A percentile compares a stretch with the other conserved stretches of the same genome.
Evolutionary conservation across 164 flowering plant species (phyloP).

Genomic region (Liriodendron chinense): DNA sequence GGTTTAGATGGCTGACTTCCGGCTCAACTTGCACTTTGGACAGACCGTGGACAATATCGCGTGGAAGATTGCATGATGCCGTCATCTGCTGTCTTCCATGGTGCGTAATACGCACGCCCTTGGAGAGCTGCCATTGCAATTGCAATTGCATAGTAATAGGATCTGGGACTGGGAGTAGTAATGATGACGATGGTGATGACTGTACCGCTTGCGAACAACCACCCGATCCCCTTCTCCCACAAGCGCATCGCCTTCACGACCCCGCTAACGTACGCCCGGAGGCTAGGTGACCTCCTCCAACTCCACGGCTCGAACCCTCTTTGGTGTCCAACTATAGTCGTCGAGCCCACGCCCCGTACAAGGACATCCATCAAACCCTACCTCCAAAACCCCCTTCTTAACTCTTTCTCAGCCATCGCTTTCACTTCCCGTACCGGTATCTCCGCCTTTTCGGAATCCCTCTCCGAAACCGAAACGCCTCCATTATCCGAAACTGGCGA

Average conservation of each 20-base stretch:
- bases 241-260: constrained; percentile 21
- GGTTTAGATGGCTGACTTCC: too few species aligned
- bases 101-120: too few species aligned
- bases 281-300: constrained; percentile 13
- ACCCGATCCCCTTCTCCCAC: neutral
- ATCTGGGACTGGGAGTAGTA: too few species aligned
- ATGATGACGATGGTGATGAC: too few species aligned
- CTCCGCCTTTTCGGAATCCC: constrained; percentile 37
- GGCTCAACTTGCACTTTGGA: too few species aligned
- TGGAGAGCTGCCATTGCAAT: too few species aligned
- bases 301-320: constrained; percentile 33
- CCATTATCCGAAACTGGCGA: constrained; percentile 38
- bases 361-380: constrained; percentile 28
- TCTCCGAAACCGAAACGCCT: constrained; percentile 25
- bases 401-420: constrained; percentile 56
- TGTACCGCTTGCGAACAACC: too few species aligned
- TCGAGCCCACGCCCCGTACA: constrained; percentile 41
- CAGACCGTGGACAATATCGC: too few species aligned
- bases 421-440: constrained; percentile 75
- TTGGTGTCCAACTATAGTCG: constrained; percentile 56
- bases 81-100: too few species aligned
- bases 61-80: too few species aligned
- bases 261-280: constrained; percentile 20
- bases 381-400: constrained; percentile 25
- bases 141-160: too few species aligned